These are phyloP conservation scores for Priceomyces castillae DNA, from an alignment of 805 yeast genomes.

Conservation along the genomic window DNA sequence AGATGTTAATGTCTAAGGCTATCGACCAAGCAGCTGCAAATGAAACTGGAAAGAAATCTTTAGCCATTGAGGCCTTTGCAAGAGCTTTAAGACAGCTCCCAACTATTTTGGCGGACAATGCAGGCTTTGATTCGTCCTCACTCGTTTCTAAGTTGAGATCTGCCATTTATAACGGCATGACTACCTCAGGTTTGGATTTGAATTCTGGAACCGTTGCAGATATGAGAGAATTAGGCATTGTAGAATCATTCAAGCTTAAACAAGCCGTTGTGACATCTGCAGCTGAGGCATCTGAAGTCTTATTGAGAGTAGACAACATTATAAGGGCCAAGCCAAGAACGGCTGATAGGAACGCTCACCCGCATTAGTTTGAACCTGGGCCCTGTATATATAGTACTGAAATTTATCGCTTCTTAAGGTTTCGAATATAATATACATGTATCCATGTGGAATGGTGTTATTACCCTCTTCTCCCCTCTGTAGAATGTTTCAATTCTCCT, in stretches of 20 bases:
- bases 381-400: neutral
- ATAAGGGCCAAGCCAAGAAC: conserved; percentile 97
- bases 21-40: conserved; percentile 91
- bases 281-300: conserved; percentile 96
- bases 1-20: conserved; percentile 91
- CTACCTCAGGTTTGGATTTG: conserved; percentile 88
- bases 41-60: conserved; percentile 86
- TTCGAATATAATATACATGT: neutral
- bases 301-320: conserved; percentile 93
- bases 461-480: no score
- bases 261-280: conserved; percentile 93
- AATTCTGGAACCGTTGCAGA: conserved; percentile 84
- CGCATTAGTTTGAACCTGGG: neutral
- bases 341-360: conserved; percentile 65
- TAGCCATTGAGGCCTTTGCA: conserved; percentile 94
- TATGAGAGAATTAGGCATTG: conserved; percentile 90
- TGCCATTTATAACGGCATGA: conserved; percentile 86
- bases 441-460: neutral
- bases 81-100: conserved; percentile 93
- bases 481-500: no score
- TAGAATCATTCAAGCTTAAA: conserved; percentile 90
- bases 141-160: conserved; percentile 87
- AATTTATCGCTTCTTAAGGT: neutral
- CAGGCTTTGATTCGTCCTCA: conserved; percentile 94
- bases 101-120: conserved; percentile 92